Conservation (phyloP, 176 grass and related monocot species). For the Lolium perenne region DNA sequence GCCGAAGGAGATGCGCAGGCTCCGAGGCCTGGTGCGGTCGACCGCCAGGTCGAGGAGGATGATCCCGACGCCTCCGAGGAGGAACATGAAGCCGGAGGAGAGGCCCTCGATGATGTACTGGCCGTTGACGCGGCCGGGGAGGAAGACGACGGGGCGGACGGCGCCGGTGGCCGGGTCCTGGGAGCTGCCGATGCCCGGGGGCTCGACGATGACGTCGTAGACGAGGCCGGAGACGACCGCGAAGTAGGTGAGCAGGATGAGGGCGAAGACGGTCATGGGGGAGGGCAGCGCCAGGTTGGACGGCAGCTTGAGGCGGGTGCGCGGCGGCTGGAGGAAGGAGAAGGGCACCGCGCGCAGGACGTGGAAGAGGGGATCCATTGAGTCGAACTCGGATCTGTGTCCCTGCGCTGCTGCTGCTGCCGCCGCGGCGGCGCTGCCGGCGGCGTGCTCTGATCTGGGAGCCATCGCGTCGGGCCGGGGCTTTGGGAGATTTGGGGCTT, state of each 20-base stretch:
- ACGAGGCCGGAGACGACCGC: constrained; percentile 90
- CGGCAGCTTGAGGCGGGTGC: constrained; percentile 88
- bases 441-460: constrained; percentile 61
- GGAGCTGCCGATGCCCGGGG: constrained; percentile 81
- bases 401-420: constrained; percentile 32
- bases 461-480: constrained; percentile 31
- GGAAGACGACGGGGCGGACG: constrained; percentile 90
- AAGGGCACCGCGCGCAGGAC: constrained; percentile 70
- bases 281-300: constrained; percentile 82
- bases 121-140: constrained; percentile 82
- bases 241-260: constrained; percentile 94
- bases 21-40: constrained; percentile 79
- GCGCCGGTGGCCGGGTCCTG: constrained; percentile 82
- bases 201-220: constrained; percentile 95
- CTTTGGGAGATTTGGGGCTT: neutral
- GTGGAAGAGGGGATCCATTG: constrained; percentile 79
- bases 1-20: constrained; percentile 78
- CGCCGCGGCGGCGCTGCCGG: constrained; percentile 26
- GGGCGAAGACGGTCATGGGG: constrained; percentile 74
- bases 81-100: constrained; percentile 97
- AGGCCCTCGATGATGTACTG: constrained; percentile 99
- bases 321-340: constrained; percentile 80
- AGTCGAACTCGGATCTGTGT: constrained; percentile 46
- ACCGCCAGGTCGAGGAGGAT: constrained; percentile 86
- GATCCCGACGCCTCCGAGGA: constrained; percentile 84